A percentile compares a stretch with the other conserved stretches of the same genome.
These are phyloP conservation scores for Emergomyces orientalis DNA, from an alignment of 2,329 filamentous ascomycete species.

Conservation along the genomic window DNA sequence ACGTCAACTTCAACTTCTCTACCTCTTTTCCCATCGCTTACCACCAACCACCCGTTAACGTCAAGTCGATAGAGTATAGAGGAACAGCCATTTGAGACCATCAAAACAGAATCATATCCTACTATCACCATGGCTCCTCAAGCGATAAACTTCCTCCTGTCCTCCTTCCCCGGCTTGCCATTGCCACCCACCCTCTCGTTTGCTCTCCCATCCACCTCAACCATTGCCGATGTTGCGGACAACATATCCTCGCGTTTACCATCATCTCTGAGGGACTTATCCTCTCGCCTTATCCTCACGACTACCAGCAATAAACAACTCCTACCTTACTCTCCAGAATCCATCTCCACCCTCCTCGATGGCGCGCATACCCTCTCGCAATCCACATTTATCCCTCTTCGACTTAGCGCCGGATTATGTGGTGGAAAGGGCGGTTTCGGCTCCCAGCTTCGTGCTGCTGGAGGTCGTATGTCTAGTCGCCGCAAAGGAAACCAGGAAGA, in stretches of 20 bases:
- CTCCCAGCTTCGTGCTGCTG: constrained; percentile 89
- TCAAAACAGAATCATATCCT: background rate
- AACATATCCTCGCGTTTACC: constrained; percentile 49
- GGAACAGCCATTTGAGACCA: background rate
- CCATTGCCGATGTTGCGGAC: constrained; percentile 57
- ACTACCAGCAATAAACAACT: constrained; percentile 71
- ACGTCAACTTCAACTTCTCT: background rate
- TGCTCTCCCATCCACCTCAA: constrained; percentile 56
- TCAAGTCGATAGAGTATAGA: no score
- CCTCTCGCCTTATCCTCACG: constrained; percentile 60
- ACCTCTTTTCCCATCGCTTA: background rate
- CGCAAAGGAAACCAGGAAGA: constrained; percentile 79
- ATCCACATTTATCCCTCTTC: constrained; percentile 70
- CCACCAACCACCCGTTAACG: background rate
- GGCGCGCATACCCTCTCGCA: constrained; percentile 28
- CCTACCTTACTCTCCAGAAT: constrained; percentile 41
- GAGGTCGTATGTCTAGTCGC: constrained; percentile 94
- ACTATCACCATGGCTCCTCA: constrained; percentile 13
- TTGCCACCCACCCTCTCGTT: constrained; percentile 75
- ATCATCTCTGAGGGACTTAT: constrained; percentile 48
- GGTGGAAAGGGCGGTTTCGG: constrained; percentile 98
- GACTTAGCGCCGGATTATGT: constrained; percentile 66
- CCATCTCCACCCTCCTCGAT: constrained; percentile 54
- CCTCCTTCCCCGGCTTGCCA: constrained; percentile 72
- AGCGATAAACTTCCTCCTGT: constrained; percentile 71